Base-by-base conservation (phyloP, 805 yeast species). In the Diddensiella caesifluorescens region DNA sequence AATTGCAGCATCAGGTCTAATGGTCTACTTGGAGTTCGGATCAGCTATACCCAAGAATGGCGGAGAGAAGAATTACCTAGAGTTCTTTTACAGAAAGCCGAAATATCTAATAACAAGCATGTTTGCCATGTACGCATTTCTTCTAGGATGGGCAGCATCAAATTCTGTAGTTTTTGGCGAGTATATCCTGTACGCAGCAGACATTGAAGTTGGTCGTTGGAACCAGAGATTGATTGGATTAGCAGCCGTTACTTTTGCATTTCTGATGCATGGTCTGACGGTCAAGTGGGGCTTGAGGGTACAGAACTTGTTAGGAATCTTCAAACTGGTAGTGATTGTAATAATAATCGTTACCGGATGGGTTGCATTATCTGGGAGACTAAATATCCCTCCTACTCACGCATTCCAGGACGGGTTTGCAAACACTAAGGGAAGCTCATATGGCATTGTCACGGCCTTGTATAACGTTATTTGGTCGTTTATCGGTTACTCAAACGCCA, bases 391-490 rank as follows among this genome's bases (percentile, higher is more conserved):
- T 37, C 70, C 74, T 38, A 76, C 87, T 28, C 74, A 73, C 51
- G 80, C 80, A 55, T 80, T 82, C 61, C 54, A 57, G 30, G 59
- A 82, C 53, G 73, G 84, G 2, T 82, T 83, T 54, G 64, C 57
- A 1, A 82, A 83, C 39, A 47, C 52, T 10, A 48, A 62, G 48
- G 39, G 56, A 57, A 47, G 51, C 4, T 62, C 56, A 15, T 61
- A 60, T 45, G 79, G 77, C n/a, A 71, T 70, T 45, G 65, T 61
- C 38, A 60, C 79, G 52, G 88, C 92, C 4, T 69, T 84, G 42
- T 83, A 83, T 66, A 83, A 82, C 55, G 85, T 84, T 43, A 83
- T 84, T 56, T 84, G 90, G 90, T 81, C 90, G 1, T 84, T 77
- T 53, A 76, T 83, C 53, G 94, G 94, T 39, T 84, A 83, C 59